Evolutionary conservation across 192 early-diverging fungal genomes (phyloP).

Genomic region (Entomortierella lignicola): DNA sequence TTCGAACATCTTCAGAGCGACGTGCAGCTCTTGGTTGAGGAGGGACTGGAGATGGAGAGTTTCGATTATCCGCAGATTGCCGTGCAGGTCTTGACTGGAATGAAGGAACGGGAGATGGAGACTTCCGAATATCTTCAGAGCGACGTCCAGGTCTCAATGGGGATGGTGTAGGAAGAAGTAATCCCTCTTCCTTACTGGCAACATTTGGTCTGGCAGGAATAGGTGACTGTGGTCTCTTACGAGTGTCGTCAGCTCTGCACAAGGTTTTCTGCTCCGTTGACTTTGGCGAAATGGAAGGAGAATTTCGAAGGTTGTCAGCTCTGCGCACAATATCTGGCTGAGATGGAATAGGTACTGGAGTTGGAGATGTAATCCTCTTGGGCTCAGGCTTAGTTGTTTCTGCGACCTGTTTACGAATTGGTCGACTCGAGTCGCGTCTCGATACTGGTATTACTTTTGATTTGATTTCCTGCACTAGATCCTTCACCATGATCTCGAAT

Average conservation of each 20-base stretch:
- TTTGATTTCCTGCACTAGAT: slow-evolving; percentile 55
- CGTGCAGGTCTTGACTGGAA: too few relatives aligned
- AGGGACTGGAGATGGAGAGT: not conserved
- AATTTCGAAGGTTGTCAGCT: not conserved
- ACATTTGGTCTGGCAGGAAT: not conserved
- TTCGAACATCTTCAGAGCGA: slow-evolving; percentile 3
- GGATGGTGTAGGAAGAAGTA: not conserved
- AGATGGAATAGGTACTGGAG: not conserved
- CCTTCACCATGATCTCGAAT: slow-evolving; percentile 55
- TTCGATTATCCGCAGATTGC: too few relatives aligned
- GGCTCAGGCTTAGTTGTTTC: not conserved
- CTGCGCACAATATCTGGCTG: not conserved
- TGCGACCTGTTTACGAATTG: not conserved
- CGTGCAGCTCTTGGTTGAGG: not conserved
- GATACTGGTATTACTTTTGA: not conserved
- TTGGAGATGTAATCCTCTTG: not conserved
- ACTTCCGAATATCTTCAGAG: not conserved
- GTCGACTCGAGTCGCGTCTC: not conserved
- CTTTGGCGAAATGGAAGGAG: not conserved
- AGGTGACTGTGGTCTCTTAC: not conserved
- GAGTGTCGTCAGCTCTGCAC: not conserved
- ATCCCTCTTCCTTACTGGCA: not conserved
- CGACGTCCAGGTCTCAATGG: not conserved
- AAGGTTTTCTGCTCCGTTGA: not conserved
- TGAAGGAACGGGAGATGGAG: too few relatives aligned